Evolutionary conservation across 2,329 filamentous ascomycete species (phyloP).

Genomic region (Cryphonectria nitschkei): DNA sequence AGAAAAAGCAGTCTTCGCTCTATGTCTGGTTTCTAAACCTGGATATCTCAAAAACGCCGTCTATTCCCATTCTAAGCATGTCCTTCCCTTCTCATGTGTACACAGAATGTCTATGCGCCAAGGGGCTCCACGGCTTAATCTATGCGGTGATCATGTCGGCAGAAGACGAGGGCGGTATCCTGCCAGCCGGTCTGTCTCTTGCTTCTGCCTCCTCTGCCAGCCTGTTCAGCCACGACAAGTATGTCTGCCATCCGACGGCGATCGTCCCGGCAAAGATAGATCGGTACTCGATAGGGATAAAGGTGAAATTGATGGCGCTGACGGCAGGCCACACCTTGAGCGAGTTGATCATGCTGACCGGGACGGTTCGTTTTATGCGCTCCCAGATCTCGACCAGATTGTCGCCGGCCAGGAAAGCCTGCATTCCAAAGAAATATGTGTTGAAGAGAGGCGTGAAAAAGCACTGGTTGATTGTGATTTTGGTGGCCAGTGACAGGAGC

Average conservation of each 20-base stretch:
- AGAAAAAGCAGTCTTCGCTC: not conserved
- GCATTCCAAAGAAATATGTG: constrained; percentile 80
- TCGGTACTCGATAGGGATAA: constrained; percentile 76
- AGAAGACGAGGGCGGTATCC: constrained; percentile 19
- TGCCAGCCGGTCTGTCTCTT: constrained; percentile 15
- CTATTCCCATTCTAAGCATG: constrained; percentile 3
- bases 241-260: constrained; percentile 91
- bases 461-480: constrained; percentile 79
- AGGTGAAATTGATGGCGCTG: constrained; percentile 86
- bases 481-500: constrained; percentile 70
- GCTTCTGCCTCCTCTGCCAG: constrained; percentile 65
- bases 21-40: not conserved
- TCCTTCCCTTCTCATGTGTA: not conserved
- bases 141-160: constrained; percentile 14
- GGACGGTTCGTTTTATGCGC: constrained; percentile 75
- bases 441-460: constrained; percentile 85
- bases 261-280: constrained; percentile 79
- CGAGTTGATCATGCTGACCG: constrained; percentile 75
- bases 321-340: constrained; percentile 88
- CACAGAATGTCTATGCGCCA: not conserved
- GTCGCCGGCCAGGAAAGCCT: constrained; percentile 74
- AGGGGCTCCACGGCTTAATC: not conserved
- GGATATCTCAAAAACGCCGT: constrained; percentile 20
- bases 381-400: constrained; percentile 66
- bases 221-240: constrained; percentile 80